Evolutionary conservation across 208 protist species (phyloP), one percentile per base, ranked within the genome.

Genomic region (Trypanosomatidae sp.): DNA sequence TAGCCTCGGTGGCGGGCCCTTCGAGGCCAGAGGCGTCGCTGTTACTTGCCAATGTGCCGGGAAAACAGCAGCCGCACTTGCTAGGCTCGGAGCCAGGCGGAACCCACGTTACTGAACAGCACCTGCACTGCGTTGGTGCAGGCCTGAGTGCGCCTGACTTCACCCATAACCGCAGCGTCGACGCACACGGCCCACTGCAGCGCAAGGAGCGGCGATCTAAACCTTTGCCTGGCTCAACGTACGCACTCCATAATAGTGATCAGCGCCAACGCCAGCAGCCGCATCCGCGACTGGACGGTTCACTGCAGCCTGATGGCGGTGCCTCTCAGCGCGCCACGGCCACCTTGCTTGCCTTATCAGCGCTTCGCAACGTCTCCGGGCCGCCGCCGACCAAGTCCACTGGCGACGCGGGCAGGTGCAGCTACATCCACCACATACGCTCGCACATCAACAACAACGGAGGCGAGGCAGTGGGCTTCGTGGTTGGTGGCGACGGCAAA

Each of bases 151-250:
- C 3, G 4, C 41, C 64, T n/a, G 53, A 8, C 39, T 44, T 3
- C 1, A 72, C 7, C 28, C 60, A 59, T 56, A 13, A 70, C 52
- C 50, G 62, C 43, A 33, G 44, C n/a, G 33, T 56, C 30, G 69
- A 79, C 9, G 33, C 43, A 43, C 55, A 53, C 2, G 65, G 62
- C 33, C 46, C 68, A 46, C 72, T 75, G 69, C 69, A 33, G 28
- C 75, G 62, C n/a, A 80, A 80, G 65, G 75, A 80, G 65, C 75
- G 75, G 15, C 69, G 69, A 9, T 80, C 69, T 12, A 80, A 80
- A 66, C 75, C 69, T 49, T 49, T 80, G 53, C 43, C 72, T 56
- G 53, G 44, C 46, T 36, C 44, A 22, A 10, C 53, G 0, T 8
- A 36, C 5, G 36, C 15, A 10, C 19, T 58, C 9, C 75, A 74